Evolutionary conservation across 2,329 filamentous ascomycete species (phyloP), one percentile per base, ranked within the genome.

Genomic region (Epichloe amarillans): DNA sequence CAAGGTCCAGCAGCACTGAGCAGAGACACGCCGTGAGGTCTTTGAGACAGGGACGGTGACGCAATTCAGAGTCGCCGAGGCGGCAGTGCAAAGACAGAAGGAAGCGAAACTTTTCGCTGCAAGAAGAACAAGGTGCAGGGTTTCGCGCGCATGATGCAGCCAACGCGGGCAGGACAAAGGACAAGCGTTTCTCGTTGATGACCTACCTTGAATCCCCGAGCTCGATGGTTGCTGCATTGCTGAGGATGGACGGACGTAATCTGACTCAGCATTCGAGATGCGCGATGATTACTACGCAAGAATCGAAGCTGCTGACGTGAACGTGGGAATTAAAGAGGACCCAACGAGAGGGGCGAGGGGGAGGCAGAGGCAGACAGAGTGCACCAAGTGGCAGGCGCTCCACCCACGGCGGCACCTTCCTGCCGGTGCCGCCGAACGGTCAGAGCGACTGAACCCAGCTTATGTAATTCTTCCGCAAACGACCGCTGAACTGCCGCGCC

Each of bases 251-350:
- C 42, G 45, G 48, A 30, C 26, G 47, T 47, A 49, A 52, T 57
- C 56, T 58, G 56, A 58, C 55, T 58, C 56, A 58, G 56, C 56
- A 58, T 55, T 55, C 52, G 50, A 54, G 50, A 49, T 52, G 51
- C 52, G 54, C 47, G 53, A 54, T 53, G 55, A 57, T 56, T 50
- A 53, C 52, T 57, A 57, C 55, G 55, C 54, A 53, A 55, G 52
- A 53, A 50, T 51, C 50, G 51, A 53, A 51, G 46, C 45, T 58
- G 56, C 56, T 58, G 56, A 58, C 56, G 50, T 58, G 56, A 53
- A 53, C 52, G 52, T 48, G 49, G 49, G 52, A 56, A 54, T 50
- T 46, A 56, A 54, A 50, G 49, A 54, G 53, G 52, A 51, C 43
- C 47, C 42, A 10, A 33, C 19, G 47, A 12, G n/a, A 43, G 45